phyloP scores from a whole-genome alignment of 202 grass and related monocot species.

The Sporobolus alterniflorus region DNA sequence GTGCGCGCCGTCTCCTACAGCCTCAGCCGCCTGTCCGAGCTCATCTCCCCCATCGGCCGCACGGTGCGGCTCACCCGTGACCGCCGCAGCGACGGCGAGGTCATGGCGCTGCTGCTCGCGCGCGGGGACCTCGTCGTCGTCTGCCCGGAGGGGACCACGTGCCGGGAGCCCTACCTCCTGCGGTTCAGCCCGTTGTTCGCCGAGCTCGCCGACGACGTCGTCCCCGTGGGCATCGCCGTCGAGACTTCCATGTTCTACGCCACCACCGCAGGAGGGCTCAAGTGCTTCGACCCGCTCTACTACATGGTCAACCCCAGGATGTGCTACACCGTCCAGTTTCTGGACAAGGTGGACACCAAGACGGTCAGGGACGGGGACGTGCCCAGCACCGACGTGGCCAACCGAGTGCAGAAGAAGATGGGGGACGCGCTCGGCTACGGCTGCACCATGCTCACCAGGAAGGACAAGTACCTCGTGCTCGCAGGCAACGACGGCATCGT shows the following conservation, averaged over 20 bases:
- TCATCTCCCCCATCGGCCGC: conserved; percentile 68
- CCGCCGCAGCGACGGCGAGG: conserved; percentile 21
- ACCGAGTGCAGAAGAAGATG: conserved; percentile 67
- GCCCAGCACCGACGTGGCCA: conserved; percentile 57
- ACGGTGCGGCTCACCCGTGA: conserved; percentile 53
- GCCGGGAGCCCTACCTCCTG: conserved; percentile 65
- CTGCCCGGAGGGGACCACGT: conserved; percentile 67
- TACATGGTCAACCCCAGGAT: conserved; percentile 62
- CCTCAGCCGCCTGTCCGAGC: conserved; percentile 58
- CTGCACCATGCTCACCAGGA: conserved; percentile 74
- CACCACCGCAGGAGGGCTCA: conserved; percentile 67
- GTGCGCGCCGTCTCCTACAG: conserved; percentile 77
- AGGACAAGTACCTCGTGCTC: conserved; percentile 84
- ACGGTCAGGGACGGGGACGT: not conserved
- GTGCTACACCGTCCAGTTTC: conserved; percentile 67
- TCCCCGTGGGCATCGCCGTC: conserved; percentile 58
- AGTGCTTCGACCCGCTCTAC: conserved; percentile 78
- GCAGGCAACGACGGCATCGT: conserved; percentile 71
- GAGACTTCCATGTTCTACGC: conserved; percentile 76
- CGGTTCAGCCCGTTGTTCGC: conserved; percentile 84
- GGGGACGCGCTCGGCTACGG: conserved; percentile 62
- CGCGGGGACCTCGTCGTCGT: conserved; percentile 50
- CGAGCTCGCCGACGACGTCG: conserved; percentile 63
- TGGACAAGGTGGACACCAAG: conserved; percentile 45
- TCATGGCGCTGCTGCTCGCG: conserved; percentile 51